A percentile compares a stretch with the other conserved stretches of the same genome.
Evolutionary conservation across 495 filamentous ascomycete genomes (phyloP).

Genomic region (Aspergillus nidulans): DNA sequence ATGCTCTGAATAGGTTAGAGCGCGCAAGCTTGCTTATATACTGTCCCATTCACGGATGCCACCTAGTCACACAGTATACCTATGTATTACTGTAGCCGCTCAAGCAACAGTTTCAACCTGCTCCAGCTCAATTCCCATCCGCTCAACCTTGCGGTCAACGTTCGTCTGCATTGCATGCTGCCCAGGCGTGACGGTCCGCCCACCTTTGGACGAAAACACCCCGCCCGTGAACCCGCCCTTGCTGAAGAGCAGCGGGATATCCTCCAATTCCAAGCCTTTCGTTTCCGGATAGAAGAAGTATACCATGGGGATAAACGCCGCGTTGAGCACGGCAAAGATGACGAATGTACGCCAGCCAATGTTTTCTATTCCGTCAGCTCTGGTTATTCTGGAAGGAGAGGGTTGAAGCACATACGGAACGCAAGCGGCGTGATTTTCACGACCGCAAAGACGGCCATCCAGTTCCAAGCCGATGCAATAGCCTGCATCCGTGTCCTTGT

Average conservation of each 20-base stretch:
- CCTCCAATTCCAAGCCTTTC: constrained; percentile 62
- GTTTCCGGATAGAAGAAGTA: constrained; percentile 67
- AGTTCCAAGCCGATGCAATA: constrained; percentile 41
- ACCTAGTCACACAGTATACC: too few species aligned
- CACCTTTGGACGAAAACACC: constrained; percentile 29
- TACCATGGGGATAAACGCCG: constrained; percentile 57
- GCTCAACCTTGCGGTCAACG: constrained; percentile 17
- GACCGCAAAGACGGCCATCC: constrained; percentile 48
- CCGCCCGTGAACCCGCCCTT: constrained; percentile 34
- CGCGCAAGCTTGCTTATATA: too few species aligned
- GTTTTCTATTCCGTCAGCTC: constrained; percentile 32
- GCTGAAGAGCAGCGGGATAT: constrained; percentile 61
- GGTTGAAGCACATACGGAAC: constrained; percentile 13
- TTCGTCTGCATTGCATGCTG: constrained; percentile 19
- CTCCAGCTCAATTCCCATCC: constrained; percentile 3
- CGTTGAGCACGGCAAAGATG: constrained; percentile 56
- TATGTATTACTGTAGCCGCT: too few species aligned
- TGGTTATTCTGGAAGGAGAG: not conserved
- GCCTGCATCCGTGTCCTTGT: constrained; percentile 34
- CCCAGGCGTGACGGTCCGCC: constrained; percentile 18
- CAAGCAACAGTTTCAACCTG: constrained; percentile 11
- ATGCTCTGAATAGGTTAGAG: too few species aligned
- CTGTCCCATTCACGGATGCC: too few species aligned
- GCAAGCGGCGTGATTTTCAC: constrained; percentile 62
- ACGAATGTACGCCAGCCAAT: constrained; percentile 62